Evolutionary conservation across 2,329 filamentous ascomycete species (phyloP).

Genomic region (Aspergillus fumigatus): DNA sequence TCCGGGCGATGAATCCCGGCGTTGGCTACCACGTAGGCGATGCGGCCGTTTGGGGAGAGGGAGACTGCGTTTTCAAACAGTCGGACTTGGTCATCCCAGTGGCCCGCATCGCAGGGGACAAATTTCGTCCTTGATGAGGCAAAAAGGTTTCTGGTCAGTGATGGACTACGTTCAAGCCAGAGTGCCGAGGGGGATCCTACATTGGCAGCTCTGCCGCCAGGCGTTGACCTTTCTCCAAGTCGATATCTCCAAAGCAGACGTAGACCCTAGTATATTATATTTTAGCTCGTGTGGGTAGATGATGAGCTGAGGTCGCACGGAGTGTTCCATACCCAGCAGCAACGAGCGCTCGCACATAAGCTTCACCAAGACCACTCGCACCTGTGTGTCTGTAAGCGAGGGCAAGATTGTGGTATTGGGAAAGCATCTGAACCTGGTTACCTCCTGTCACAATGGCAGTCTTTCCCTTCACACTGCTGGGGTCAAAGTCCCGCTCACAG

Average conservation of each 20-base stretch:
- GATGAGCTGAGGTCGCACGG: too few species aligned
- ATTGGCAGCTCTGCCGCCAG: conserved; percentile 18
- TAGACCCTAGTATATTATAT: not conserved
- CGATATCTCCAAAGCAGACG: conserved; percentile 19
- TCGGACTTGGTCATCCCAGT: conserved; percentile 29
- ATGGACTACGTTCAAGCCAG: not conserved
- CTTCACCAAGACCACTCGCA: too few species aligned
- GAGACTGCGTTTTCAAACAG: conserved; percentile 24
- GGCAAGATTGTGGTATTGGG: too few species aligned
- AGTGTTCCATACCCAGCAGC: too few species aligned
- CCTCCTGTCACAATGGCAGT: too few species aligned
- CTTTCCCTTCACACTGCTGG: too few species aligned
- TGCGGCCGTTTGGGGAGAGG: conserved; percentile 22
- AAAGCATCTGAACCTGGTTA: too few species aligned
- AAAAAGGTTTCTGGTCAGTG: not conserved
- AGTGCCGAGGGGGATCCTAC: conserved; percentile 4
- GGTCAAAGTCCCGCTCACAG: too few species aligned
- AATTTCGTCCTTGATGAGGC: conserved; percentile 19
- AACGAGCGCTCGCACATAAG: too few species aligned
- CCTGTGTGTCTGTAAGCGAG: too few species aligned
- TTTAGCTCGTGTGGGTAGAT: too few species aligned
- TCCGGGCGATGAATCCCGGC: conserved; percentile 25
- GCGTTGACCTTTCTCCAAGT: conserved; percentile 14
- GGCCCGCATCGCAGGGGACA: conserved; percentile 26
- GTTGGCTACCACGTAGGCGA: conserved; percentile 31